Base-by-base conservation (phyloP, 768 basidiomycete genomes). In the Hydnum rufescens region DNA sequence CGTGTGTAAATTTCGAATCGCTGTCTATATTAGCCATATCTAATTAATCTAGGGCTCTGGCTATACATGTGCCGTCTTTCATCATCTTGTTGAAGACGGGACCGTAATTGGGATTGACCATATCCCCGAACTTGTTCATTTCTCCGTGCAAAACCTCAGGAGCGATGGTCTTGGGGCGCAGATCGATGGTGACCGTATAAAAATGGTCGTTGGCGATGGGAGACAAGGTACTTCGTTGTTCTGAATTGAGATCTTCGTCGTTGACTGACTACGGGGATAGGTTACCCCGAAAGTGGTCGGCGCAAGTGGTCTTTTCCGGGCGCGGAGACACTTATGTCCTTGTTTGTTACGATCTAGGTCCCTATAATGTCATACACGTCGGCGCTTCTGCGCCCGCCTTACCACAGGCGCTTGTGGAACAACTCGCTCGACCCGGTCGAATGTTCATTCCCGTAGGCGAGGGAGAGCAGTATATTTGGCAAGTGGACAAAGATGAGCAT, bases 381-480 rank as follows among this genome's bases (percentile, higher is more conserved):
- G 93, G 93, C 3, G 93, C 93, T 0, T 92, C 93, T 0, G 79
- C 92, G 0, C 81, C 85, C 0, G 70, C 60, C 0, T 65, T 89
- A 13, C 90, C 92, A 0, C 63, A 73, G 22, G 64, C 71, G 0
- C 73, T 97, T 1, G 64, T 96, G 28, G 76, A 82, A 13, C 90
- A 93, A 60, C 76, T 89, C 2, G 78, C 78, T 26, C 62, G 64
- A 2, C 81, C 82, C 0, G 84, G 84, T 16, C 68, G 78, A 51
- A 88, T 96, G 82, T 92, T 96, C 67, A 86, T 96, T 51, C 92
- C 92, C 1, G 80, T 96, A 13, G 92, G 90, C 2, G 71, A 68
- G 1, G 59, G 64, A 13, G 58, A 57, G 13, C 78, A 83, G 54
- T 65, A 74, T 59, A 76, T 95, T 51, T 69, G 76, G 59, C 77